Evolutionary conservation across 2,329 filamentous ascomycete genomes (phyloP).

Genomic region (Bipolaris oryzae): DNA sequence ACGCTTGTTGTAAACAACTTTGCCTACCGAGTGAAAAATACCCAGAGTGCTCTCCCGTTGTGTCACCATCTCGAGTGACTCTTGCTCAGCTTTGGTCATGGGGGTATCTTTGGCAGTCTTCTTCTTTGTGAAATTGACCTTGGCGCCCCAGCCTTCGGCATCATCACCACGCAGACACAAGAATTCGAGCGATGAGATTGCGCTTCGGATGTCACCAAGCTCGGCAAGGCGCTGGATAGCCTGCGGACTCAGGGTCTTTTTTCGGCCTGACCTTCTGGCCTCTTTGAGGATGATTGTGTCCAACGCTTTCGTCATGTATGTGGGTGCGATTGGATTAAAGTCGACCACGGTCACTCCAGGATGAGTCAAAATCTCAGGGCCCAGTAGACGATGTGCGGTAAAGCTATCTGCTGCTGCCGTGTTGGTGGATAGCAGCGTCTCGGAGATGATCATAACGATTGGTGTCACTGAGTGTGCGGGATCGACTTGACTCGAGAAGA

Average conservation of each 20-base stretch:
- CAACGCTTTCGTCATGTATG: constrained; percentile 82
- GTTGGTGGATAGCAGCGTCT: constrained; percentile 84
- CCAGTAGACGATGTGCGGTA: constrained; percentile 87
- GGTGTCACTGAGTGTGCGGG: constrained; percentile 55
- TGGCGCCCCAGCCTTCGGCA: constrained; percentile 82
- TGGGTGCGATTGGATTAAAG: constrained; percentile 90
- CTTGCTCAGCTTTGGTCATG: constrained; percentile 77
- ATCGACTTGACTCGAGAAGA: constrained; percentile 42
- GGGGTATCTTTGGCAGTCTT: constrained; percentile 63
- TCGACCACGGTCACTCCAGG: constrained; percentile 80
- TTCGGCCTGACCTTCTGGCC: constrained; percentile 75
- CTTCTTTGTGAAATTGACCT: constrained; percentile 66
- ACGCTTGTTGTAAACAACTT: constrained; percentile 95
- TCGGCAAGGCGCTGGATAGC: constrained; percentile 82
- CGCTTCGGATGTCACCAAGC: constrained; percentile 89
- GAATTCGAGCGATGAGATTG: constrained; percentile 91
- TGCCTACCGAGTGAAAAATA: constrained; percentile 95
- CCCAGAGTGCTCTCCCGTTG: constrained; percentile 88
- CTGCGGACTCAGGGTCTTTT: constrained; percentile 75
- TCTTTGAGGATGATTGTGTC: constrained; percentile 85
- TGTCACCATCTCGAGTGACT: constrained; percentile 79
- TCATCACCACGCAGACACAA: constrained; percentile 82
- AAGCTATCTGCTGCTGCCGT: constrained; percentile 88
- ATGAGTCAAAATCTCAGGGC: constrained; percentile 83
- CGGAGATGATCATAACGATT: constrained; percentile 87